phyloP scores from a whole-genome alignment of 2,329 filamentous ascomycete species.

The Arthrinium puccinioides region DNA sequence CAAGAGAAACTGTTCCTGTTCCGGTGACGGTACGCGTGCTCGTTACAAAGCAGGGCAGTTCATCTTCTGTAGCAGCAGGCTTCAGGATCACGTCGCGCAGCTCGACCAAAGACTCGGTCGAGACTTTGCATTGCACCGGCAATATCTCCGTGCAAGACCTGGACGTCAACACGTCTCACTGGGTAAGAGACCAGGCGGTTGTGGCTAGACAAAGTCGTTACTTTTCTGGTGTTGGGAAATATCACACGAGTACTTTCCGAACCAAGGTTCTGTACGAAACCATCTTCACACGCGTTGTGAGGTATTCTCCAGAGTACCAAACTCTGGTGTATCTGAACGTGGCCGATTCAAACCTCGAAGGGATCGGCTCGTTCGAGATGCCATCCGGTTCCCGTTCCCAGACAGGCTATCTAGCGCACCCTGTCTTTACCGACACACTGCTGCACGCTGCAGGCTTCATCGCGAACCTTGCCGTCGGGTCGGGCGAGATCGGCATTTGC shows the following conservation, averaged over 20 bases:
- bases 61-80: neutral
- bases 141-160: neutral
- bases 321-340: slow-evolving; percentile 1
- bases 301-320: slow-evolving; percentile 9
- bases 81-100: slow-evolving; percentile 1
- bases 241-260: slow-evolving; percentile 6
- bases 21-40: neutral
- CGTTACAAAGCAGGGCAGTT: neutral
- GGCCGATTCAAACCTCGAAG: slow-evolving; percentile 4
- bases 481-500: slow-evolving; percentile 9
- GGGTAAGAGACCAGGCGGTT: neutral
- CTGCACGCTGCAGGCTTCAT: slow-evolving; percentile 13
- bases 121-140: slow-evolving; percentile 2
- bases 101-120: neutral
- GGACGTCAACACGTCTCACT: neutral
- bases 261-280: slow-evolving; percentile 8
- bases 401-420: slow-evolving; percentile 2
- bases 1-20: neutral
- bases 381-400: neutral
- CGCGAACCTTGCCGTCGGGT: slow-evolving; percentile 7
- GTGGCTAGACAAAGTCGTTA: neutral
- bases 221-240: slow-evolving; percentile 1
- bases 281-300: slow-evolving; percentile 11
- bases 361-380: slow-evolving; percentile 5
- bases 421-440: slow-evolving; percentile 11